A percentile compares a stretch with the other conserved stretches of the same genome.
These are phyloP conservation scores for Lentinula edodes DNA, from an alignment of 768 basidiomycete species.

Conservation along the genomic window DNA sequence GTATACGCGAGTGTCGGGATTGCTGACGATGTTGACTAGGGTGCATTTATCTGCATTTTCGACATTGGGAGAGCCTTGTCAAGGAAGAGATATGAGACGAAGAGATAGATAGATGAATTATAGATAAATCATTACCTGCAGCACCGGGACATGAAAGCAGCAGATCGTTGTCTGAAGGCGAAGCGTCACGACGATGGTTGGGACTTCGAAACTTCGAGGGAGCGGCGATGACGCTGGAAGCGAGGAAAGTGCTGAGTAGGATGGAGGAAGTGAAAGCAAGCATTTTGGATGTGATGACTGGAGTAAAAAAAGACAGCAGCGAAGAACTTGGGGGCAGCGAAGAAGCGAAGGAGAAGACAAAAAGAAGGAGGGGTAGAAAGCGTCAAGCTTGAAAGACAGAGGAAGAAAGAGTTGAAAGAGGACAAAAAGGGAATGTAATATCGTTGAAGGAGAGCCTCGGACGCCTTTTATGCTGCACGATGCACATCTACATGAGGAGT, in stretches of 20 bases:
- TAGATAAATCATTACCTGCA: not conserved
- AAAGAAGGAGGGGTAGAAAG: not conserved
- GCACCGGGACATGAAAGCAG: slow-evolving; percentile 2
- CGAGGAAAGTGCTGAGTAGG: not conserved
- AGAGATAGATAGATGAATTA: not conserved
- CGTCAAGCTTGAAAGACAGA: not conserved
- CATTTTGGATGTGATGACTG: not conserved
- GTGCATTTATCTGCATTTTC: slow-evolving; percentile 8
- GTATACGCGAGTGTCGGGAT: slow-evolving; percentile 4
- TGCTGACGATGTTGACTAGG: slow-evolving; percentile 8
- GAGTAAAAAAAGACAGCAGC: too few relatives aligned
- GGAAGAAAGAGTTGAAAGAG: not conserved
- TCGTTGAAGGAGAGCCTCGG: not conserved
- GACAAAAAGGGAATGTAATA: not conserved
- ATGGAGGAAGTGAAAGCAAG: not conserved
- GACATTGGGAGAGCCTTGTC: slow-evolving; percentile 6
- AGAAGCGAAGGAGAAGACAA: too few relatives aligned
- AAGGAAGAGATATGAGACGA: not conserved
- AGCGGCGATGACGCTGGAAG: not conserved
- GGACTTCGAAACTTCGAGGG: not conserved
- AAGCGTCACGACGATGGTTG: not conserved
- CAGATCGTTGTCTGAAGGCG: slow-evolving; percentile 1
- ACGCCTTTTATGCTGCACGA: too few relatives aligned
- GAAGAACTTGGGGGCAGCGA: too few relatives aligned
- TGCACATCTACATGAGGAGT: too few relatives aligned